Conservation (phyloP, 257 asterid species). For the Solanum okadae region DNA sequence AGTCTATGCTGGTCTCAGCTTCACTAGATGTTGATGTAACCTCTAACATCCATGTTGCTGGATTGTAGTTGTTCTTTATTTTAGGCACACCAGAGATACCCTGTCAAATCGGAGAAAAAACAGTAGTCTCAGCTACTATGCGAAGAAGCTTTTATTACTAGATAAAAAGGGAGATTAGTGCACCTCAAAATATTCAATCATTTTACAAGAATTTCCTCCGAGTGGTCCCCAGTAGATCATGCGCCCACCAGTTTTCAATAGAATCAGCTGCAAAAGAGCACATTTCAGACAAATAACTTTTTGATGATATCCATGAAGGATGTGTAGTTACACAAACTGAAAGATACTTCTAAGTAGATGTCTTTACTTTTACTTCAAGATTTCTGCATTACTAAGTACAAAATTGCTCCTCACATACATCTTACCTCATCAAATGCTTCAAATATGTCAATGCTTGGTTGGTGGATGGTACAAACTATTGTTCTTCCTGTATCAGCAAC, state of each 20-base stretch:
- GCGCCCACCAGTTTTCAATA: constrained; percentile 45
- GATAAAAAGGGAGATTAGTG: not conserved
- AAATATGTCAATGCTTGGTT: constrained; percentile 49
- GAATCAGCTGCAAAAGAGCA: constrained; percentile 27
- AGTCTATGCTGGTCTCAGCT: constrained; percentile 44
- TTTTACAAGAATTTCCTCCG: constrained; percentile 38
- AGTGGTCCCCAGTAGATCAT: constrained; percentile 48
- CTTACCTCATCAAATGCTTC: constrained; percentile 38
- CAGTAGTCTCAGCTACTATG: not conserved
- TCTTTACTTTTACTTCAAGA: not conserved
- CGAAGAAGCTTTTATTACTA: not conserved
- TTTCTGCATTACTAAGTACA: not conserved
- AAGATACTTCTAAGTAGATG: not conserved
- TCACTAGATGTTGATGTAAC: constrained; percentile 51
- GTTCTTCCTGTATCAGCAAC: constrained; percentile 51
- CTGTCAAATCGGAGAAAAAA: constrained; percentile 10
- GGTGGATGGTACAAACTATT: constrained; percentile 57
- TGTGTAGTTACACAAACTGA: not conserved
- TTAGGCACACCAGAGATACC: constrained; percentile 34
- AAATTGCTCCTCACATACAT: not conserved
- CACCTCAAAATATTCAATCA: constrained; percentile 61
- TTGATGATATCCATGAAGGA: not conserved
- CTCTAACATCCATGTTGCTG: constrained; percentile 68
- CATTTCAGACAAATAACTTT: not conserved
- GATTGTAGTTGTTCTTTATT: constrained; percentile 39